These are phyloP conservation scores for Gaultheria prostrata DNA, from an alignment of 148 eudicot genomes.

Conservation along the genomic window DNA sequence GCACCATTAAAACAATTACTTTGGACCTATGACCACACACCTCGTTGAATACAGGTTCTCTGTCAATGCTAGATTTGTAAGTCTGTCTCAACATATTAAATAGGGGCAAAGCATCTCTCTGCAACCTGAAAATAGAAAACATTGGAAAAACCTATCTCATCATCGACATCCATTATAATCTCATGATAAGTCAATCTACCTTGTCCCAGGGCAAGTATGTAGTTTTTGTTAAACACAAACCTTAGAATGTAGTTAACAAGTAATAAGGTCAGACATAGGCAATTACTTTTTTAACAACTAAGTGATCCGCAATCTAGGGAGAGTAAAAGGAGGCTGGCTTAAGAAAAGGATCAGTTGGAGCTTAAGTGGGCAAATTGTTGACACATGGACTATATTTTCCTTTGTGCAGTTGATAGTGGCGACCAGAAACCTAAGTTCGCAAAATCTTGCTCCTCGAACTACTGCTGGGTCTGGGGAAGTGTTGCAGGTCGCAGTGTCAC, in stretches of 20 bases:
- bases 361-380: neutral
- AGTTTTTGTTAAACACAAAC: neutral
- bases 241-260: neutral
- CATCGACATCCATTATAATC: neutral
- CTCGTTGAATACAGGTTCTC: slow-evolving; percentile 74
- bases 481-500: neutral
- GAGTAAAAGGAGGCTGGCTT: neutral
- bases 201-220: neutral
- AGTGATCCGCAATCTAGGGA: neutral
- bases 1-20: slow-evolving; percentile 5
- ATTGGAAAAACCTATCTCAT: neutral
- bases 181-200: neutral
- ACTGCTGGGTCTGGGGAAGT: neutral
- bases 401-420: neutral
- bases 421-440: neutral
- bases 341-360: neutral
- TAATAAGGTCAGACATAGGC: neutral
- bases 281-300: neutral
- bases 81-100: slow-evolving; percentile 77
- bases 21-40: slow-evolving; percentile 29
- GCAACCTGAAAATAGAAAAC: slow-evolving; percentile 49
- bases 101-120: slow-evolving; percentile 93
- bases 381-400: neutral
- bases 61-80: slow-evolving; percentile 61
- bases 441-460: neutral